Conservation (phyloP, 352 stramenopile species). For the Phytophthora chlamydospora region DNA sequence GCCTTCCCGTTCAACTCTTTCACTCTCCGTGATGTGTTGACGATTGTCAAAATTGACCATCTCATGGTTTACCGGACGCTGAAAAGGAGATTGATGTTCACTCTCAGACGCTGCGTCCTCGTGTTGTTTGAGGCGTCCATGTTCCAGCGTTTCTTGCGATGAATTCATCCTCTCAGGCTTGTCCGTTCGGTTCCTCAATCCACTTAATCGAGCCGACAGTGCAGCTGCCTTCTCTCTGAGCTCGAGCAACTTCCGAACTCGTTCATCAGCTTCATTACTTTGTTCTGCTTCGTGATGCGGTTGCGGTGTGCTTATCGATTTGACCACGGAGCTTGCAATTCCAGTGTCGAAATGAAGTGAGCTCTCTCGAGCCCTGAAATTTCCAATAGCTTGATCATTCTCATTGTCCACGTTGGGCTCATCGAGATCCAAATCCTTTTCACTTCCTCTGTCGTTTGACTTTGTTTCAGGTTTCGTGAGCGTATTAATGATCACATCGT, state of each 20-base stretch:
- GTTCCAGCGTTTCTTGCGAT: neutral
- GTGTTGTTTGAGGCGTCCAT: neutral
- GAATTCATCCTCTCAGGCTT: neutral
- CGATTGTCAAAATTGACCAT: constrained; percentile 1
- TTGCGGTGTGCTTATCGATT: neutral
- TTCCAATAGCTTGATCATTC: constrained; percentile 30
- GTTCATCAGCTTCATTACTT: constrained; percentile 4
- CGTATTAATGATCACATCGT: neutral
- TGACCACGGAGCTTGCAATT: neutral
- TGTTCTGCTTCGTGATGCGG: constrained; percentile 1
- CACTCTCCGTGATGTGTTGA: neutral
- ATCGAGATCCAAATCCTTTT: constrained; percentile 12
- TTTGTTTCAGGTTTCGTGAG: neutral
- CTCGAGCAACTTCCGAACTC: constrained; percentile 36
- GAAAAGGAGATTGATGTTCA: neutral
- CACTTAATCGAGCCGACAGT: constrained; percentile 28
- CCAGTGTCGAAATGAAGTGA: neutral
- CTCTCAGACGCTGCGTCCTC: neutral
- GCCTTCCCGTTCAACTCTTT: neutral
- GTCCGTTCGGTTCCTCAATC: constrained; percentile 15
- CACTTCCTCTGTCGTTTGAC: neutral
- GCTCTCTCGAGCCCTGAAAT: constrained; percentile 1
- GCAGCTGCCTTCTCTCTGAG: constrained; percentile 30
- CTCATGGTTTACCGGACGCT: neutral
- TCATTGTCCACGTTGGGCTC: constrained; percentile 14